These are phyloP conservation scores for Chlamydomonas urium DNA, from an alignment of 139 green algal species.

Conservation along the genomic window DNA sequence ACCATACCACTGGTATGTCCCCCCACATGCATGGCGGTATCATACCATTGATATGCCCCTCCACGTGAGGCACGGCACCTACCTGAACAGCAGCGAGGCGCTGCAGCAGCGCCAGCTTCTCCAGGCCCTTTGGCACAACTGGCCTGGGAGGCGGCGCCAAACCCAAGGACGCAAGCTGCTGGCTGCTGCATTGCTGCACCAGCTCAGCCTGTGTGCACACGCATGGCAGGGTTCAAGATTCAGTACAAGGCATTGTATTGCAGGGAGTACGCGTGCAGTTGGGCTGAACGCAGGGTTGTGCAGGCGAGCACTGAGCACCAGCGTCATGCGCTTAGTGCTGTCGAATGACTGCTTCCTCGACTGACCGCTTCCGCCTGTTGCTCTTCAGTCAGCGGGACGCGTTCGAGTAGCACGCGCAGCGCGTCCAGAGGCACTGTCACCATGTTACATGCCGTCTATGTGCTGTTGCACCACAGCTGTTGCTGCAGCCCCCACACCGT, in stretches of 20 bases:
- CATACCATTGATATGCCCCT: no score
- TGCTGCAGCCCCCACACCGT: no score
- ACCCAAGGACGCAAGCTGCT: slow-evolving; percentile 33
- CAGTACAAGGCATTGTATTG: neutral
- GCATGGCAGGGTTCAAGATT: slow-evolving; percentile 39
- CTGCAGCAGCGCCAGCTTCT: slow-evolving; percentile 15
- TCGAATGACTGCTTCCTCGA: neutral
- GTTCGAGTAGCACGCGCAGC: neutral
- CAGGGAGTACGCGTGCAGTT: no score
- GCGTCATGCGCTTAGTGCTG: no score
- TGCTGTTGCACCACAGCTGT: no score
- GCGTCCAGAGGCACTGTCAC: no score
- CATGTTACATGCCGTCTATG: no score
- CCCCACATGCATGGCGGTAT: no score
- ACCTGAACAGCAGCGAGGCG: neutral
- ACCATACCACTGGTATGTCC: no score
- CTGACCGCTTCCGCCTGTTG: slow-evolving; percentile 1
- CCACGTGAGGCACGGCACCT: neutral
- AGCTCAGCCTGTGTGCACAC: slow-evolving; percentile 24
- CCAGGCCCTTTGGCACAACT: slow-evolving; percentile 13
- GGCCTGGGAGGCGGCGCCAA: slow-evolving; percentile 39
- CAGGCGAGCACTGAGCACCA: no score
- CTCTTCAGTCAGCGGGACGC: neutral
- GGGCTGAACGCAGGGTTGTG: no score
- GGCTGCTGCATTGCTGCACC: slow-evolving; percentile 28